Conservation (phyloP, 2,329 filamentous ascomycete species). For the Pseudopithomyces chartarum region DNA sequence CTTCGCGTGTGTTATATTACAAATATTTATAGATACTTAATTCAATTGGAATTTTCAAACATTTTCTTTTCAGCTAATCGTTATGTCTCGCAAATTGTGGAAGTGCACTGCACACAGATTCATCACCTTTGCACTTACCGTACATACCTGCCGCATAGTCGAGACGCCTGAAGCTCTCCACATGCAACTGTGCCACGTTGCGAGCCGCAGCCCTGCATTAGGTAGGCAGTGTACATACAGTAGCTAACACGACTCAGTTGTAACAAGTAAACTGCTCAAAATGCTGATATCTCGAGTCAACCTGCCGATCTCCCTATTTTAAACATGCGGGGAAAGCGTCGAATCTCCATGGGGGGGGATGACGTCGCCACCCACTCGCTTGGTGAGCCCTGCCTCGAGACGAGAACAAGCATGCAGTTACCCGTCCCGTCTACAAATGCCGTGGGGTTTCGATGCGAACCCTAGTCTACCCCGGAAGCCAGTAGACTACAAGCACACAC, state of each 20-base stretch:
- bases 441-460: background rate
- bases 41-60: background rate
- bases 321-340: background rate
- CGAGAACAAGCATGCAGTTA: background rate
- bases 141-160: background rate
- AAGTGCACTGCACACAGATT: background rate
- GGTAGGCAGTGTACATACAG: slow-evolving; percentile 43
- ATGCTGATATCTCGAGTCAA: background rate
- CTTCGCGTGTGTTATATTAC: background rate
- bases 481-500: background rate
- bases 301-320: background rate
- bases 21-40: slow-evolving; percentile 3
- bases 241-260: slow-evolving; percentile 45
- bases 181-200: background rate
- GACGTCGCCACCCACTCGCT: background rate
- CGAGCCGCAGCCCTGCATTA: slow-evolving; percentile 28
- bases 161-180: background rate
- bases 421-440: background rate
- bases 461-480: too few species aligned
- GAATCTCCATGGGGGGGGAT: background rate
- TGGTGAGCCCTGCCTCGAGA: slow-evolving; percentile 2
- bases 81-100: background rate
- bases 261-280: background rate
- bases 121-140: too few species aligned
- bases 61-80: background rate